Evolutionary conservation across 2,329 filamentous ascomycete species (phyloP), one percentile per base, ranked within the genome.

Genomic region (Penicillium corylophilum): DNA sequence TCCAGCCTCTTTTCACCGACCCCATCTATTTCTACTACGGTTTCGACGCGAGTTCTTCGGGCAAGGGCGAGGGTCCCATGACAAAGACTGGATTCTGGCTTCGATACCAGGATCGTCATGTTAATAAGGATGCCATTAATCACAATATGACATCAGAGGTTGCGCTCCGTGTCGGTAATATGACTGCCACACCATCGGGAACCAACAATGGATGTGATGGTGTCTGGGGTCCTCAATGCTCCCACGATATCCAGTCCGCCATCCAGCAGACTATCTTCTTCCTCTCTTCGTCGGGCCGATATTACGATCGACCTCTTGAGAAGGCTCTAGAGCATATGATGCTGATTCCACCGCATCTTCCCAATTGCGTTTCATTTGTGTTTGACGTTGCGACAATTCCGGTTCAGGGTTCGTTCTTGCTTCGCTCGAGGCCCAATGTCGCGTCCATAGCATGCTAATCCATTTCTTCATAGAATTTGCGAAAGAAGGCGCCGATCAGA

Each of bases 61-160:
- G 68, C 2, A 69, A 67, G 46, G 67, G 62, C 35, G 57, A 64
- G 31, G 64, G 61, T 3, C 67, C 68, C 1, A 69, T 71, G 63
- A 67, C 66, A 40, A 73, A 73, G 53, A 62, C 65, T 18, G 63
- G 64, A 24, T 73, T 65, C 33, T 73, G 71, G 71, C 58, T 73
- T 10, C 57, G 64, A 43, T 72, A 72, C 48, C 58, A 64, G n/a
- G 54, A 61, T 33, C 44, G 51, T 7, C 55, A 61, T 2, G 54
- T 72, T 51, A 60, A 67, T 43, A 60, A 54, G 7, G 56, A 60
- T 10, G 60, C 60, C 26, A 61, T 70, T 38, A 51, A 63, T 38
- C 49, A 56, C 5, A 73, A 73, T 50, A 65, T 66, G 38, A 73
- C 71, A 2, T 69, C 68, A 6, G 71, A 73, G 35, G 48, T 72